Percentiles rank a stretch among this genome's conserved stretches.
Evolutionary conservation across 176 grass and related monocot genomes (phyloP).

Genomic region (Zizania latifolia): DNA sequence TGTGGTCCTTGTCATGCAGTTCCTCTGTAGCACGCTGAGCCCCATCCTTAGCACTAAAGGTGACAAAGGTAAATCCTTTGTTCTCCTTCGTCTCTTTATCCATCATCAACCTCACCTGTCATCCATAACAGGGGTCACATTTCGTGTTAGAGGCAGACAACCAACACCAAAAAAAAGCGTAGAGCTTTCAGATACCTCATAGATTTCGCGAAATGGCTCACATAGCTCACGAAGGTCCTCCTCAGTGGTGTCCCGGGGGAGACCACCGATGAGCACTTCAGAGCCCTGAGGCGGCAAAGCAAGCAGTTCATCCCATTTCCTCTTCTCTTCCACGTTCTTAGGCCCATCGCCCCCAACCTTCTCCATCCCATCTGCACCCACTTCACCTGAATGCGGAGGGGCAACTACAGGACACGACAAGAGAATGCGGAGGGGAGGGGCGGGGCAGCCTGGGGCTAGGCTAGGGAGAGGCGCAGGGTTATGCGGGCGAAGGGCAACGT

Average conservation of each 20-base stretch:
- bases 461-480: too few relatives aligned
- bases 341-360: conserved; percentile 27
- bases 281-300: conserved; percentile 73
- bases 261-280: conserved; percentile 83
- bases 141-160: neutral
- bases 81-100: conserved; percentile 87
- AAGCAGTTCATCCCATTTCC: conserved; percentile 73
- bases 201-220: conserved; percentile 65
- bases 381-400: too few relatives aligned
- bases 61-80: conserved; percentile 92
- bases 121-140: neutral
- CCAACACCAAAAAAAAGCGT: neutral
- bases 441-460: too few relatives aligned
- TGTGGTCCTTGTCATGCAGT: conserved; percentile 82
- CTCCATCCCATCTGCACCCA: conserved; percentile 30
- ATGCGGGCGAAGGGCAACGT: too few relatives aligned
- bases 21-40: conserved; percentile 69
- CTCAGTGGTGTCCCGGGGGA: conserved; percentile 62
- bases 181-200: conserved; percentile 43
- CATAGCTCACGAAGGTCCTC: conserved; percentile 74
- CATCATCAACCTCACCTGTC: conserved; percentile 78
- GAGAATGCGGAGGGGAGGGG: too few relatives aligned
- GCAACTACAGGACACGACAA: too few relatives aligned
- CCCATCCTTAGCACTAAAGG: conserved; percentile 45
- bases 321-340: conserved; percentile 61